phyloP scores from a whole-genome alignment of 495 filamentous ascomycete genomes.

The Daldinia bambusicola region DNA sequence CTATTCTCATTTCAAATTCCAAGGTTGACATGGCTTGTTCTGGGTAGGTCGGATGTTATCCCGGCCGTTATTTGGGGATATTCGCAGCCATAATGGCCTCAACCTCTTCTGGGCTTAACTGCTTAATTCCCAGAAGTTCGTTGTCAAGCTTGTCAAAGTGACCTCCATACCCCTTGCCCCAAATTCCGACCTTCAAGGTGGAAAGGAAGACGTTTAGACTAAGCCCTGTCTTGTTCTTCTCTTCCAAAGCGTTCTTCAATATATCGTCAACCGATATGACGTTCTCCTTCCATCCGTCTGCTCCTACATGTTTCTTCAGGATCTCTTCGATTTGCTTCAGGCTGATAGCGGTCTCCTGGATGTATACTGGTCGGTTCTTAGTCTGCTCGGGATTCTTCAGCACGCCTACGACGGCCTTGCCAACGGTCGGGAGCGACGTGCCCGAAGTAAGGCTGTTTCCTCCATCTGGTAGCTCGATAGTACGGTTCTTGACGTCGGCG shows the following conservation, averaged over 20 bases:
- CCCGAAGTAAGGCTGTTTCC: slow-evolving; percentile 56
- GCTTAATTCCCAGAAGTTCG: slow-evolving; percentile 40
- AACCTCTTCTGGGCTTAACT: slow-evolving; percentile 37
- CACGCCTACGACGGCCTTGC: slow-evolving; percentile 54
- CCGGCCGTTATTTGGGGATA: slow-evolving; percentile 13
- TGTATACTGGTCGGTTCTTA: slow-evolving; percentile 58
- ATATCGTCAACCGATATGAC: slow-evolving; percentile 48
- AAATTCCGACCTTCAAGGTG: slow-evolving; percentile 49
- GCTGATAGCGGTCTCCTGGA: slow-evolving; percentile 54
- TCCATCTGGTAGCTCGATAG: slow-evolving; percentile 55
- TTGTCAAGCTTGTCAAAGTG: slow-evolving; percentile 42
- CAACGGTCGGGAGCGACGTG: slow-evolving; percentile 56
- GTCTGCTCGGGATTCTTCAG: slow-evolving; percentile 60
- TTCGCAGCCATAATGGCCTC: slow-evolving; percentile 24
- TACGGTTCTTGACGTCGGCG: slow-evolving; percentile 50
- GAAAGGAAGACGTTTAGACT: slow-evolving; percentile 15
- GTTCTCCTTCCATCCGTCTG: slow-evolving; percentile 50
- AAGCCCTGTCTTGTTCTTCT: slow-evolving; percentile 44
- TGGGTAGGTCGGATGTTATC: not conserved
- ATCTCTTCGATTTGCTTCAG: slow-evolving; percentile 56
- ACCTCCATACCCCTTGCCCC: slow-evolving; percentile 51
- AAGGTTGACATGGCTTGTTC: not conserved
- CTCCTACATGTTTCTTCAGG: slow-evolving; percentile 53
- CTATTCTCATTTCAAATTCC: not conserved
- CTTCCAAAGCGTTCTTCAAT: slow-evolving; percentile 44